A percentile compares a stretch with the other conserved stretches of the same genome.
Conservation (phyloP, 768 basidiomycete genomes). For the Lepiota subincarnata region DNA sequence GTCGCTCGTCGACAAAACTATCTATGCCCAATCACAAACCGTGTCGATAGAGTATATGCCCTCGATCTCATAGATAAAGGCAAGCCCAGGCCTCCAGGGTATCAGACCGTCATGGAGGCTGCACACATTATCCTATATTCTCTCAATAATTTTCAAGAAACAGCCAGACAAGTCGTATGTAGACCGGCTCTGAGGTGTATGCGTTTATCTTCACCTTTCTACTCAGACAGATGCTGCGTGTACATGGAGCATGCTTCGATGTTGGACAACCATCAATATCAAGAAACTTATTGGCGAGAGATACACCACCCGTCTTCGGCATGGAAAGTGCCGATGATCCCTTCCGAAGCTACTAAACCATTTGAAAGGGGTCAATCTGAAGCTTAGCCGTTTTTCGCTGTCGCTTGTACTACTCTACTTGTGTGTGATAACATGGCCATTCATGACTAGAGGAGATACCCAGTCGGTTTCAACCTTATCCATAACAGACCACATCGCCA, state of each 20-base stretch:
- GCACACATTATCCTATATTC: slow-evolving; percentile 16
- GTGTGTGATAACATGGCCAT: background rate
- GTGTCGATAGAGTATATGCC: slow-evolving; percentile 11
- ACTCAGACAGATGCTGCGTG: slow-evolving; percentile 4
- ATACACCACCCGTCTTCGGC: background rate
- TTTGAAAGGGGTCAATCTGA: slow-evolving; percentile 6
- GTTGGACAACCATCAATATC: slow-evolving; percentile 16
- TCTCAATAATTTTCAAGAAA: slow-evolving; percentile 16
- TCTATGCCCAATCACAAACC: slow-evolving; percentile 16
- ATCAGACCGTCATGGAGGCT: slow-evolving; percentile 8
- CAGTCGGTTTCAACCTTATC: background rate
- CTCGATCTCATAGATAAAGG: background rate
- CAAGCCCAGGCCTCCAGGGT: slow-evolving; percentile 3
- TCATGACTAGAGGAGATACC: background rate
- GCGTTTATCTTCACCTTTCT: slow-evolving; percentile 2
- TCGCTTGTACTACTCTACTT: slow-evolving; percentile 5
- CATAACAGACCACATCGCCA: slow-evolving; percentile 4
- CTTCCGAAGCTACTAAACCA: background rate
- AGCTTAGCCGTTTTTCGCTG: slow-evolving; percentile 3
- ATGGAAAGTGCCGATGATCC: background rate
- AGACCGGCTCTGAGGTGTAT: background rate
- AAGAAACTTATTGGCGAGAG: slow-evolving; percentile 2
- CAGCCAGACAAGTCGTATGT: too few species aligned
- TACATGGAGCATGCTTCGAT: slow-evolving; percentile 13
- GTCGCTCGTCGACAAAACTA: slow-evolving; percentile 14